Evolutionary conservation across 371 early-diverging fungal species (phyloP).

Genomic region (Mucor velutinosus): DNA sequence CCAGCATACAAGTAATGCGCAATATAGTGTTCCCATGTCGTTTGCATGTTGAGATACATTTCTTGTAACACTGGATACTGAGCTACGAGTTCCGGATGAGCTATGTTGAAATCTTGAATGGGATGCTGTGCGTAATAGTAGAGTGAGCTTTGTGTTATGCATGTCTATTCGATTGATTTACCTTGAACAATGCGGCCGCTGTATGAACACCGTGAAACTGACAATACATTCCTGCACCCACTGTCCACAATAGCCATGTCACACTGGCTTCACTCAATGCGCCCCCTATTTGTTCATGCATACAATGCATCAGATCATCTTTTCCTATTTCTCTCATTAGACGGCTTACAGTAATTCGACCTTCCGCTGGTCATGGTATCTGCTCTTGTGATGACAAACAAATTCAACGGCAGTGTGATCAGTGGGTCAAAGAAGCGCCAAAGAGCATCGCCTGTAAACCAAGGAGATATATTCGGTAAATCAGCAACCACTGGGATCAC

Average conservation of each 20-base stretch:
- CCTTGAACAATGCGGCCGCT: conserved; percentile 52
- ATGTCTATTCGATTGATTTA: conserved; percentile 3
- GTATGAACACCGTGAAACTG: conserved; percentile 53
- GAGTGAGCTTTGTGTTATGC: neutral
- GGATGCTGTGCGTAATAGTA: conserved; percentile 35
- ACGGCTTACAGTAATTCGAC: conserved; percentile 31
- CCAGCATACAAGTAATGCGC: conserved; percentile 66
- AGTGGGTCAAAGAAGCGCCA: conserved; percentile 52
- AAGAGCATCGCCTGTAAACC: conserved; percentile 47
- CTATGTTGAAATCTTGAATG: conserved; percentile 43
- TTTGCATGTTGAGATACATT: conserved; percentile 56
- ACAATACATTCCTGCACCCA: conserved; percentile 46
- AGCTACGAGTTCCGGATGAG: conserved; percentile 36
- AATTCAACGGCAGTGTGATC: conserved; percentile 44
- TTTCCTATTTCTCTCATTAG: neutral
- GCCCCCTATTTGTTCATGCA: conserved; percentile 24
- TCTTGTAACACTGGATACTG: conserved; percentile 43
- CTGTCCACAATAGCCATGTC: conserved; percentile 39
- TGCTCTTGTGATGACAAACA: conserved; percentile 43
- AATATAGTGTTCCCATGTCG: conserved; percentile 58
- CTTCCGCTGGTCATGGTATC: conserved; percentile 31
- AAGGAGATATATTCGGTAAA: conserved; percentile 32
- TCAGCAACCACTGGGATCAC: conserved; percentile 38
- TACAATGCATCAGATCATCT: neutral
- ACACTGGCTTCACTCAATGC: conserved; percentile 36